Conservation (phyloP, 371 early-diverging fungal species). For the Basidiobolus meristosporus region DNA sequence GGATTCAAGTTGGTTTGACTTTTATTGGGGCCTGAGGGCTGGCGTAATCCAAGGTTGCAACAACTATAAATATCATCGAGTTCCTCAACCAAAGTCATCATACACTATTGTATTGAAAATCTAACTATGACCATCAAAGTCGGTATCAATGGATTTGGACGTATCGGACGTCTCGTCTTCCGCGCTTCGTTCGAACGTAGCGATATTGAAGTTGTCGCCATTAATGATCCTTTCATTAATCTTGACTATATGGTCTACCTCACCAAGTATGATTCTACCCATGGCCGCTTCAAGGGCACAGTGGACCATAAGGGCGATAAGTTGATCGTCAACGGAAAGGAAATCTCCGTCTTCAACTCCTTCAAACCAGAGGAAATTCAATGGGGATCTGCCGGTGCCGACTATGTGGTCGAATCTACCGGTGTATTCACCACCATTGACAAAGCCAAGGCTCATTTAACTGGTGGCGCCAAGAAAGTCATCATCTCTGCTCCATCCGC, state of each 20-base stretch:
- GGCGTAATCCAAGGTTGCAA: too few relatives aligned
- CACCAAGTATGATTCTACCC: slow-evolving; percentile 95
- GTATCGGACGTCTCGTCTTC: slow-evolving; percentile 97
- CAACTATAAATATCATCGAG: too few relatives aligned
- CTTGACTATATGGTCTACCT: slow-evolving; percentile 93
- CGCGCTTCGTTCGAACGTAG: slow-evolving; percentile 57
- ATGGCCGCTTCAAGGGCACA: slow-evolving; percentile 75
- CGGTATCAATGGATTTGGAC: too few relatives aligned
- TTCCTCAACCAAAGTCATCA: too few relatives aligned
- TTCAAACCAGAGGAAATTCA: slow-evolving; percentile 71
- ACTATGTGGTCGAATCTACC: slow-evolving; percentile 95
- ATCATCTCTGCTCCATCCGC: too few relatives aligned
- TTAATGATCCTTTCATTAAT: slow-evolving; percentile 98
- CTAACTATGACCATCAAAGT: too few relatives aligned
- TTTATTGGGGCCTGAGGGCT: too few relatives aligned
- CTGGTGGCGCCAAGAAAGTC: slow-evolving; percentile 93
- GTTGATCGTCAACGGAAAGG: too few relatives aligned
- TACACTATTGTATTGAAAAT: too few relatives aligned
- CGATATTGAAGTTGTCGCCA: slow-evolving; percentile 72
- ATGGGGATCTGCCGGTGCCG: slow-evolving; percentile 79
- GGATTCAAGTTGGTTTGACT: too few relatives aligned
- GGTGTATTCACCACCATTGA: slow-evolving; percentile 93
- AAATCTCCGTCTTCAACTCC: slow-evolving; percentile 52
- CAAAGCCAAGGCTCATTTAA: slow-evolving; percentile 74
- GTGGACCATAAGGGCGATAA: slow-evolving; percentile 56